Evolutionary conservation across 805 yeast species (phyloP).

Genomic region (Kregervanrija pseudodelftensis): DNA sequence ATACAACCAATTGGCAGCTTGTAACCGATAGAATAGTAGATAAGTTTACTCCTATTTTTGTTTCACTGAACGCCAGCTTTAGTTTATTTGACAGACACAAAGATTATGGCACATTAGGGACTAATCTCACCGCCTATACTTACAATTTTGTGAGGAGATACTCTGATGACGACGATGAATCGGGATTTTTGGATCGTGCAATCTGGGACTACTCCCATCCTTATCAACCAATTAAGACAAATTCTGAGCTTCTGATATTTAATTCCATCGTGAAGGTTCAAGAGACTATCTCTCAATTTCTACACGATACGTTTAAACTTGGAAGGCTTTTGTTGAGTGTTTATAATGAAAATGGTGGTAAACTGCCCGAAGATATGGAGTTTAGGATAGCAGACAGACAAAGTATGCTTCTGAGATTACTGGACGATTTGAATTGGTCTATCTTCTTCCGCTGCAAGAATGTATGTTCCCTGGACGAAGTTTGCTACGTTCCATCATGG

Average conservation of each 20-base stretch:
- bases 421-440: slow-evolving; percentile 34
- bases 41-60: slow-evolving; percentile 47
- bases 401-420: slow-evolving; percentile 12
- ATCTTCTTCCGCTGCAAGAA: slow-evolving; percentile 34
- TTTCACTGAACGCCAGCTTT: slow-evolving; percentile 34
- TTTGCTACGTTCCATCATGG: slow-evolving; percentile 57
- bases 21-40: slow-evolving; percentile 39
- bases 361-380: slow-evolving; percentile 11
- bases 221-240: slow-evolving; percentile 29
- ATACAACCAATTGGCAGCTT: slow-evolving; percentile 50
- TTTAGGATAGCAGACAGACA: slow-evolving; percentile 8
- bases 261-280: slow-evolving; percentile 39
- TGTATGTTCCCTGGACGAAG: slow-evolving; percentile 38
- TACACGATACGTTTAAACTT: slow-evolving; percentile 31
- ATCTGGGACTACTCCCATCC: slow-evolving; percentile 43
- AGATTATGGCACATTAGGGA: slow-evolving; percentile 13
- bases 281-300: slow-evolving; percentile 26
- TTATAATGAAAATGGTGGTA: slow-evolving; percentile 4
- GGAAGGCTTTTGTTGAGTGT: slow-evolving; percentile 22
- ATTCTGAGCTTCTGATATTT: slow-evolving; percentile 42
- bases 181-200: slow-evolving; percentile 23
- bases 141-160: slow-evolving; percentile 42
- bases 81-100: slow-evolving; percentile 9
- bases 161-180: slow-evolving; percentile 15
- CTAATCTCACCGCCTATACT: slow-evolving; percentile 34